Evolutionary conservation across 495 filamentous ascomycete species (phyloP), one percentile per base, ranked within the genome.

Genomic region (Xylaria sp.): DNA sequence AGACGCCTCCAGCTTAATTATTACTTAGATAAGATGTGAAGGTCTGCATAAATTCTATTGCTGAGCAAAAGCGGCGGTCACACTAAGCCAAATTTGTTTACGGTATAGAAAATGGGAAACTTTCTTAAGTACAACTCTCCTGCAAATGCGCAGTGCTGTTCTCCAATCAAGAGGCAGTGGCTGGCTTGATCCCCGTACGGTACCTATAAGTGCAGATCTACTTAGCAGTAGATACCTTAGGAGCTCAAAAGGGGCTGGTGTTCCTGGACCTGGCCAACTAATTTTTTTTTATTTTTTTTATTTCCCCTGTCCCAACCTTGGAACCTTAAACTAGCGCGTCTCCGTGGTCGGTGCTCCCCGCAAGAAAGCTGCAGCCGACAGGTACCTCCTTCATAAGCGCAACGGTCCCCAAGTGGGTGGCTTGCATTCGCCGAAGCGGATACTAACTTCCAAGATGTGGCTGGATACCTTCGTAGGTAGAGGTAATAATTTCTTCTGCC

Each of bases 201-300:
- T 57, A 57, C 50, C 63, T 66, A 24, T 41, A 0, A 37, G n/a
- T 37, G 21, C 31, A 17, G 29, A 31, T 9, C 7, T 61, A 61
- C 26, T 33, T 65, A 17, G 24, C 52, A 24, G 21, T 41, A 43
- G 40, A 41, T 63, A 33, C 26, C 26, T 6, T 59, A 37, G 14
- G 26, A 48, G 15, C 17, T 26, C 21, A 40, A 67, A 67, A 55
- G 64, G 33, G 64, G 48, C 64, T 52, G 64, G 31, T n/a, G n/a
- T 26, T 55, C 11, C n/a, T 50, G 40, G 21, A 52, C 31, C 61
- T 65, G 41, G 43, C 15, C 35, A 41, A 61, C 41, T 66, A 35
- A 48, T 66, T 66, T 67, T 67, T 53, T 52, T n/a, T 26, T 66
- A 35, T 33, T 66, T 66, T 67, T 67, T 55, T 67, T 43, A 1